A percentile compares a stretch with the other conserved stretches of the same genome.
Conservation (phyloP, 352 stramenopile genomes). For the Pythium utonaiense region DNA sequence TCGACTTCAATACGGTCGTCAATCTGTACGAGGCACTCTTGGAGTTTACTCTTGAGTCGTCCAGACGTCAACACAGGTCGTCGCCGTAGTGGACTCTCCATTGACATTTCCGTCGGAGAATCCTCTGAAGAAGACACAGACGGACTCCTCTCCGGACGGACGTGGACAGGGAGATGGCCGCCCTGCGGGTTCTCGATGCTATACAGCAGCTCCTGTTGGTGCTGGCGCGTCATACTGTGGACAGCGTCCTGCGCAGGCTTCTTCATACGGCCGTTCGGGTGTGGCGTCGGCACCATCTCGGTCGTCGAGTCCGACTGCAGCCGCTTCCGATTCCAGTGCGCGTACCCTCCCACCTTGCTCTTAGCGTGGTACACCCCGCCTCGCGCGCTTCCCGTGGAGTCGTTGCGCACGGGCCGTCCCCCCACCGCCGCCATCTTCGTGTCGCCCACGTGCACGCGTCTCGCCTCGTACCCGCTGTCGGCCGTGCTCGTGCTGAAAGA, state of each 20-base stretch:
- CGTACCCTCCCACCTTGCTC: constrained; percentile 8
- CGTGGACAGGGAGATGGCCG: constrained; percentile 4
- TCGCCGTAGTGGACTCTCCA: constrained; percentile 4
- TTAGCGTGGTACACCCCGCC: background rate
- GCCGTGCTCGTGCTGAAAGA: constrained; percentile 20
- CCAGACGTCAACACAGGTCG: constrained; percentile 25
- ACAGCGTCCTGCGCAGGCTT: constrained; percentile 6
- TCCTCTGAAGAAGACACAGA: background rate
- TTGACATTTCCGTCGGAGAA: background rate
- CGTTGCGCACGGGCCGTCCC: background rate
- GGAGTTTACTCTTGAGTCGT: constrained; percentile 60
- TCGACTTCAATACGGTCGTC: constrained; percentile 51
- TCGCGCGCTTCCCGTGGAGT: background rate
- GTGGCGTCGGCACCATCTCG: constrained; percentile 21
- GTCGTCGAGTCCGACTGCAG: constrained; percentile 12
- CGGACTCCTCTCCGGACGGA: background rate
- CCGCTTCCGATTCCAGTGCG: constrained; percentile 19
- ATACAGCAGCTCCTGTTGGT: background rate
- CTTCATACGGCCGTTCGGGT: constrained; percentile 8
- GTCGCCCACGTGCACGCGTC: constrained; percentile 9
- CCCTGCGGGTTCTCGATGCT: constrained; percentile 19
- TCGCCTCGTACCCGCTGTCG: constrained; percentile 12
- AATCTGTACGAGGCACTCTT: constrained; percentile 52
- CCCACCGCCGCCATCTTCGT: background rate
- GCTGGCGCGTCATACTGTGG: background rate